Evolutionary conservation across 768 basidiomycete genomes (phyloP).

Genomic region (Pholiota microspora): DNA sequence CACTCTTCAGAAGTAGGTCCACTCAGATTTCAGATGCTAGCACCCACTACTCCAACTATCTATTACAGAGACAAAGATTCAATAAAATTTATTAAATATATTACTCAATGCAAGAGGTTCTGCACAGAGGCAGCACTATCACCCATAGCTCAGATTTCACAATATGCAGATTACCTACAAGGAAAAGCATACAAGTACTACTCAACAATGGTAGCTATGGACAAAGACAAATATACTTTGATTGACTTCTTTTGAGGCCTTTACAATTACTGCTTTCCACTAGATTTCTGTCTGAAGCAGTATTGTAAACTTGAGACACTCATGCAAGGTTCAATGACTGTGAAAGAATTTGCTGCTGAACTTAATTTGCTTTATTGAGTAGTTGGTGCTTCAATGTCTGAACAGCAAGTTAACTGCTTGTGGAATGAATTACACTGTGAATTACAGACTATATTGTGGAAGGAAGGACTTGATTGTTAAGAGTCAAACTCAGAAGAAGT

Average conservation of each 20-base stretch:
- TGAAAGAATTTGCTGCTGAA: conserved; percentile 31
- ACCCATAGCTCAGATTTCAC: conserved; percentile 15
- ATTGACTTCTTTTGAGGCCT: conserved; percentile 26
- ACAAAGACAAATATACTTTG: conserved; percentile 19
- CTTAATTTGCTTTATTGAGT: conserved; percentile 31
- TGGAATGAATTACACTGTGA: conserved; percentile 29
- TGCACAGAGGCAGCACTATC: not conserved
- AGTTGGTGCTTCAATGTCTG: conserved; percentile 26
- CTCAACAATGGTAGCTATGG: conserved; percentile 16
- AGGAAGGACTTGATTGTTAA: conserved; percentile 26
- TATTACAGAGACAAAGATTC: conserved; percentile 10
- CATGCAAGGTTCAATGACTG: conserved; percentile 24
- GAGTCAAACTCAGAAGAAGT: conserved; percentile 19
- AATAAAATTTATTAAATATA: conserved; percentile 3
- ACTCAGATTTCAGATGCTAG: not conserved
- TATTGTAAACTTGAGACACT: conserved; percentile 18
- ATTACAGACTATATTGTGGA: conserved; percentile 29
- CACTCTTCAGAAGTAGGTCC: not conserved
- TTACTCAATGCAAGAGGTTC: conserved; percentile 3
- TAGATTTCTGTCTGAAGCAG: conserved; percentile 24
- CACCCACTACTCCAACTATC: conserved; percentile 5
- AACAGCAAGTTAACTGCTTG: conserved; percentile 27
- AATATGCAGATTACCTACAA: conserved; percentile 23
- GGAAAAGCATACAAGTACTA: conserved; percentile 30
- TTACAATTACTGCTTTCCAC: conserved; percentile 33